Evolutionary conservation across 2,329 filamentous ascomycete genomes (phyloP).

Genomic region (Waltergamsia citrina): DNA sequence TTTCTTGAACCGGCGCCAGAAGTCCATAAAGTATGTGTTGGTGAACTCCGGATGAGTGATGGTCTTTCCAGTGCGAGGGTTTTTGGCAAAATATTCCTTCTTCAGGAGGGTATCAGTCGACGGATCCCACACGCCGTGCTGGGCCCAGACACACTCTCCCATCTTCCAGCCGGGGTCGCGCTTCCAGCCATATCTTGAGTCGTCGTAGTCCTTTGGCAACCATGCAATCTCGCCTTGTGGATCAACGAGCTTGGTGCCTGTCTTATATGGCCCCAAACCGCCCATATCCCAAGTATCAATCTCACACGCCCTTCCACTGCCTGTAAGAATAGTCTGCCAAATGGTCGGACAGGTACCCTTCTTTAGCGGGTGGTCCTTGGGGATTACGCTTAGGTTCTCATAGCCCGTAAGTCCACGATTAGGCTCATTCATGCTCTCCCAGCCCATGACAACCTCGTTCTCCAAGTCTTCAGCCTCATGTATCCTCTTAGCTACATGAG

Average conservation of each 20-base stretch:
- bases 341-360: slow-evolving; percentile 90
- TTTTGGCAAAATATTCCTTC: slow-evolving; percentile 81
- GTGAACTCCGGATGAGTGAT: slow-evolving; percentile 82
- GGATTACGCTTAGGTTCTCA: slow-evolving; percentile 71
- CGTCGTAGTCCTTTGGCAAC: slow-evolving; percentile 75
- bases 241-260: slow-evolving; percentile 73
- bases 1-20: slow-evolving; percentile 68
- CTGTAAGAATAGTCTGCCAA: slow-evolving; percentile 87
- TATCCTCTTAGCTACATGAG: slow-evolving; percentile 74
- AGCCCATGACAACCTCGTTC: slow-evolving; percentile 80
- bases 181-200: slow-evolving; percentile 82
- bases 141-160: slow-evolving; percentile 93
- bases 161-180: slow-evolving; percentile 82
- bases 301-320: slow-evolving; percentile 85
- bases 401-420: slow-evolving; percentile 81
- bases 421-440: slow-evolving; percentile 95
- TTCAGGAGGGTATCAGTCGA: slow-evolving; percentile 64
- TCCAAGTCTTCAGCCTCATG: slow-evolving; percentile 85
- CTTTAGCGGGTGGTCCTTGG: slow-evolving; percentile 79
- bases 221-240: slow-evolving; percentile 79
- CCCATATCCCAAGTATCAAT: slow-evolving; percentile 91
- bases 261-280: slow-evolving; percentile 83
- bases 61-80: slow-evolving; percentile 61
- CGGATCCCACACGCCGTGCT: slow-evolving; percentile 92
- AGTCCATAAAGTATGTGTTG: slow-evolving; percentile 83